phyloP scores from a whole-genome alignment of 768 basidiomycete genomes.

The Auricularia sp. region DNA sequence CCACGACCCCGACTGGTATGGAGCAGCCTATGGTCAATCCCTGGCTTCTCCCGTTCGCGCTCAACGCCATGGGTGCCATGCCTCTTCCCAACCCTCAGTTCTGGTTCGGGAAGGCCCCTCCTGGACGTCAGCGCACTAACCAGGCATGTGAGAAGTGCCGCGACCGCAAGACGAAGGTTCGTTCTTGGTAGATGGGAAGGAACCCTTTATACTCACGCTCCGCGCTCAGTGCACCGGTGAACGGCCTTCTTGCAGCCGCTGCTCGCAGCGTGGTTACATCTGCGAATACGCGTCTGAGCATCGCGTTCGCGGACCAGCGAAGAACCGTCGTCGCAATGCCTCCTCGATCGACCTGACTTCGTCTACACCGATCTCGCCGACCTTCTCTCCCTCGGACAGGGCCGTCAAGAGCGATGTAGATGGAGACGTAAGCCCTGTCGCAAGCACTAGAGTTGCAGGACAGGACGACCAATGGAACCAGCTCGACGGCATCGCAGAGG shows the following conservation, averaged over 20 bases:
- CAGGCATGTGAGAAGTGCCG: slow-evolving; percentile 73
- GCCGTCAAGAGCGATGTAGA: background rate
- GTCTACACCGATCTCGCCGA: background rate
- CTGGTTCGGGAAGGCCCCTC: background rate
- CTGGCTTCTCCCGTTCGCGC: background rate
- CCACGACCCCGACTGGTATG: background rate
- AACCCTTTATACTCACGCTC: background rate
- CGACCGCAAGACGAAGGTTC: slow-evolving; percentile 61
- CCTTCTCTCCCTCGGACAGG: background rate
- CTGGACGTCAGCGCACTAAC: slow-evolving; percentile 37
- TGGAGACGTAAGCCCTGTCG: background rate
- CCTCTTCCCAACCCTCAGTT: background rate
- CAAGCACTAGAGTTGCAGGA: background rate
- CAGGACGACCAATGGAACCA: background rate
- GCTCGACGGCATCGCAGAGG: background rate
- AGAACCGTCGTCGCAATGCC: background rate
- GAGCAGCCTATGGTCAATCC: background rate
- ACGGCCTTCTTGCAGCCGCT: slow-evolving; percentile 58
- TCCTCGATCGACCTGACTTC: background rate
- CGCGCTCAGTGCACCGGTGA: slow-evolving; percentile 55
- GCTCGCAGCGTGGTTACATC: slow-evolving; percentile 41
- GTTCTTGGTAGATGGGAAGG: slow-evolving; percentile 2
- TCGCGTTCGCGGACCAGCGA: slow-evolving; percentile 6
- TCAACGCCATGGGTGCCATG: background rate
- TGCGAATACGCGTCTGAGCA: slow-evolving; percentile 59